Evolutionary conservation across 305 asterid genomes (phyloP).

Genomic region (Fraxinus sp.): DNA sequence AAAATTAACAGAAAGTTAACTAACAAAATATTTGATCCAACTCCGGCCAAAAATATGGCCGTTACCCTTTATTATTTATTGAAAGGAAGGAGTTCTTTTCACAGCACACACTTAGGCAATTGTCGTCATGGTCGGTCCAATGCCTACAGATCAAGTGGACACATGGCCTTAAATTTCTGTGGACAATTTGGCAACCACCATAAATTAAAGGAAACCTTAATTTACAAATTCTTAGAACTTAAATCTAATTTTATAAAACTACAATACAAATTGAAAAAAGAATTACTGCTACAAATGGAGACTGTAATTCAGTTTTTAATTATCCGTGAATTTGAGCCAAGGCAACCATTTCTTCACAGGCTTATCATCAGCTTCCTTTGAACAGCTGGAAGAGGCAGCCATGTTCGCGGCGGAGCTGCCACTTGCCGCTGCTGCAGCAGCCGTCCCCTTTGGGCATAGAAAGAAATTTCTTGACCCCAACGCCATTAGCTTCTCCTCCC

Average conservation of each 20-base stretch:
- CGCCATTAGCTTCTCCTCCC: slow-evolving; percentile 53
- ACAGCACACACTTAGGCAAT: neutral
- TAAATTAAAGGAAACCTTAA: neutral
- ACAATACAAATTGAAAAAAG: neutral
- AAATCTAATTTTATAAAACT: neutral
- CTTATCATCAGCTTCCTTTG: slow-evolving; percentile 48
- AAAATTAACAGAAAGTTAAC: neutral
- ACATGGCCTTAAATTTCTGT: neutral
- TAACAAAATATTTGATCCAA: neutral
- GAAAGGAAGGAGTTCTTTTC: neutral
- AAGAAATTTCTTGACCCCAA: slow-evolving; percentile 87
- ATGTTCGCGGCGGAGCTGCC: slow-evolving; percentile 14
- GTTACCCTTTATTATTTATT: neutral
- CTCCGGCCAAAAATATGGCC: neutral
- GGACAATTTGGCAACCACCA: neutral
- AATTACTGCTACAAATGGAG: slow-evolving; percentile 1
- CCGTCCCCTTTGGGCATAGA: slow-evolving; percentile 42
- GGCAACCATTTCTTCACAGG: slow-evolving; percentile 29
- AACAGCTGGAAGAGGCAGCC: slow-evolving; percentile 43
- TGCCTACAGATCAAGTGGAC: neutral
- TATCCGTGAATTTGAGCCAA: slow-evolving; percentile 65
- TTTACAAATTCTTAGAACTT: neutral
- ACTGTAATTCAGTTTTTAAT: slow-evolving; percentile 24
- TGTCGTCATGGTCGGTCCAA: neutral
- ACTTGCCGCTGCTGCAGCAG: slow-evolving; percentile 1